Percentiles rank a stretch among this genome's conserved stretches.
These are phyloP conservation scores for Aspergillus kassunensis DNA, from an alignment of 495 filamentous ascomycete genomes.

Conservation along the genomic window DNA sequence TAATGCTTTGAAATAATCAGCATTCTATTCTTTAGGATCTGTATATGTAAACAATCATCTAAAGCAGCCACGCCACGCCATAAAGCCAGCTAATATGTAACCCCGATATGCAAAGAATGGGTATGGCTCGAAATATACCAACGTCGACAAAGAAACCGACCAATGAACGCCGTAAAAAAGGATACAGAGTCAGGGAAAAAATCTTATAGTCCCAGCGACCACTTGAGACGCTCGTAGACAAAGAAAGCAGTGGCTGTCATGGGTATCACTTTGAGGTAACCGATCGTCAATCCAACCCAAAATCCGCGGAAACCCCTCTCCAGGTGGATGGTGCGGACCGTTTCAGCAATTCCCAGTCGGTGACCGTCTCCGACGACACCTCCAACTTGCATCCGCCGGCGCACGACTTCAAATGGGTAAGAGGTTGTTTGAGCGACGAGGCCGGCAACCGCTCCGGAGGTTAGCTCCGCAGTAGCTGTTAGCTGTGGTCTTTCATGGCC, in stretches of 20 bases:
- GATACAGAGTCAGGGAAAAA: constrained; percentile 1
- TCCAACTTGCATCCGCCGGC: constrained; percentile 92
- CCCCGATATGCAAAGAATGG: constrained; percentile 18
- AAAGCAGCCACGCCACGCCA: constrained; percentile 9
- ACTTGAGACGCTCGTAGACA: constrained; percentile 81
- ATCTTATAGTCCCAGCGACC: constrained; percentile 57
- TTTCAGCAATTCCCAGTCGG: constrained; percentile 73
- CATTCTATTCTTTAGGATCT: not conserved
- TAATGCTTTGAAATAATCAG: no score
- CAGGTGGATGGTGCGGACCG: constrained; percentile 63
- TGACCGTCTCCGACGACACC: constrained; percentile 89
- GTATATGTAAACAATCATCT: constrained; percentile 4
- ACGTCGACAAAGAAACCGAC: constrained; percentile 5
- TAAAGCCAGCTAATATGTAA: constrained; percentile 19
- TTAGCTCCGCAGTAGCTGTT: constrained; percentile 71
- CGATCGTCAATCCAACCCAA: constrained; percentile 89
- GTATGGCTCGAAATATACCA: constrained; percentile 16
- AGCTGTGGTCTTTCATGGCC: constrained; percentile 42
- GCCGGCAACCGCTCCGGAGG: constrained; percentile 79
- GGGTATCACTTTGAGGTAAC: constrained; percentile 90
- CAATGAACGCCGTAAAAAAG: constrained; percentile 2
- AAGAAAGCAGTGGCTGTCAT: constrained; percentile 78
- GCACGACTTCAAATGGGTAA: constrained; percentile 89
- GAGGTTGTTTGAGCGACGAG: constrained; percentile 84
- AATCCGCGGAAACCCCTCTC: constrained; percentile 80